Conservation (phyloP, 345 rosid species). For the Citrus trifoliata region DNA sequence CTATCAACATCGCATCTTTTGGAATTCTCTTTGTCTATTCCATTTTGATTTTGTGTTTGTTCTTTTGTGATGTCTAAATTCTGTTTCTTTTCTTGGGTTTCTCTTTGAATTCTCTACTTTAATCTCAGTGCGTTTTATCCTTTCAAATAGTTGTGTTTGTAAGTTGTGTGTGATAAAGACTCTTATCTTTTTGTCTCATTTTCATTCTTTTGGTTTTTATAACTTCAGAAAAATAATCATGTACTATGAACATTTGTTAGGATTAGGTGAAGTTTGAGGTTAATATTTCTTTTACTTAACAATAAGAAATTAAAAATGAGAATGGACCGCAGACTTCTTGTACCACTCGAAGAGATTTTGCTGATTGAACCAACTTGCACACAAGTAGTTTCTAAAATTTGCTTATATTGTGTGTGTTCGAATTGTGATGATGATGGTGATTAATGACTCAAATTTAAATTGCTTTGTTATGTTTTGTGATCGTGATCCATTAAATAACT, state of each 20-base stretch:
- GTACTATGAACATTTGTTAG: background rate
- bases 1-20: background rate
- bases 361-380: background rate
- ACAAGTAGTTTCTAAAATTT: background rate
- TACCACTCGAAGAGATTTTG: background rate
- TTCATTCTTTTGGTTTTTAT: background rate
- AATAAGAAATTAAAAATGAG: background rate
- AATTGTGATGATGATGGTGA: background rate
- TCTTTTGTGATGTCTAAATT: background rate
- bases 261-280: background rate
- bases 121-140: background rate
- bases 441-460: background rate
- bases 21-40: background rate
- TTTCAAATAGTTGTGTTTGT: background rate
- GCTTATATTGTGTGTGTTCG: background rate
- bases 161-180: background rate
- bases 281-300: background rate
- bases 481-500: background rate
- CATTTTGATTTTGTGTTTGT: conserved; percentile 8
- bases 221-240: background rate
- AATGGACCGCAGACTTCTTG: background rate
- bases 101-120: background rate
- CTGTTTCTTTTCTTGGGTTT: background rate
- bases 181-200: background rate
- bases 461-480: background rate